phyloP scores from a whole-genome alignment of 1,284 basidiomycete genomes.

The Termitomyces sp. region DNA sequence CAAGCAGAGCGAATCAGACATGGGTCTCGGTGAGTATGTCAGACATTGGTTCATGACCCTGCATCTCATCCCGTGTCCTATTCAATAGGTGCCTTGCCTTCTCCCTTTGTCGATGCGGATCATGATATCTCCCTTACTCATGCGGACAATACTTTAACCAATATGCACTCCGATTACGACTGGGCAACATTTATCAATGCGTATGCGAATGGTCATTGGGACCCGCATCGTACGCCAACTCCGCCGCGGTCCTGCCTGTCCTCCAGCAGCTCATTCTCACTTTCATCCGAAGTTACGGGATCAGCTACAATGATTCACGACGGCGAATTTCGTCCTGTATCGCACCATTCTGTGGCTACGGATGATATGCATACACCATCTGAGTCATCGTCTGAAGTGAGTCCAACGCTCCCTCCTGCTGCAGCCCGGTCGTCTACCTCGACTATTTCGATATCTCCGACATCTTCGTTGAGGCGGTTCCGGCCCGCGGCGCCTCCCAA shows the following conservation, averaged over 20 bases:
- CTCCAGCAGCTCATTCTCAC: slow-evolving; percentile 17
- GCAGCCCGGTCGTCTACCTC: slow-evolving; percentile 9
- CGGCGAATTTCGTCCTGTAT: background rate
- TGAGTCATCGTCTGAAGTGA: background rate
- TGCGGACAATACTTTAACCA: slow-evolving; percentile 12
- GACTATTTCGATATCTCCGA: slow-evolving; percentile 12
- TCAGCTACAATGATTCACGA: slow-evolving; percentile 14
- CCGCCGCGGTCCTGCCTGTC: slow-evolving; percentile 42
- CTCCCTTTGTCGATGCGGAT: slow-evolving; percentile 16
- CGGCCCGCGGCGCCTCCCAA: slow-evolving; percentile 25
- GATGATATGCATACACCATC: background rate
- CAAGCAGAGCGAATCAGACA: slow-evolving; percentile 22
- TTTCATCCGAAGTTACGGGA: slow-evolving; percentile 12
- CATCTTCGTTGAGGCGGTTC: slow-evolving; percentile 14
- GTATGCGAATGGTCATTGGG: slow-evolving; percentile 77
- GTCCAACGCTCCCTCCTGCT: background rate
- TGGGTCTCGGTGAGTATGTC: slow-evolving; percentile 16
- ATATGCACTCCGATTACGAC: slow-evolving; percentile 42
- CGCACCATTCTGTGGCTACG: background rate
- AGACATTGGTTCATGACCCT: background rate
- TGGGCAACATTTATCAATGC: slow-evolving; percentile 75
- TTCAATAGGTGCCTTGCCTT: slow-evolving; percentile 14
- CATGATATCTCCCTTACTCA: slow-evolving; percentile 3
- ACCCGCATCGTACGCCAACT: slow-evolving; percentile 70
- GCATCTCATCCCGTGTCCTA: background rate